A percentile compares a stretch with the other conserved stretches of the same genome.
phyloP scores from a whole-genome alignment of 1,139 yeast species.

The Nakaseomyces sp. region DNA sequence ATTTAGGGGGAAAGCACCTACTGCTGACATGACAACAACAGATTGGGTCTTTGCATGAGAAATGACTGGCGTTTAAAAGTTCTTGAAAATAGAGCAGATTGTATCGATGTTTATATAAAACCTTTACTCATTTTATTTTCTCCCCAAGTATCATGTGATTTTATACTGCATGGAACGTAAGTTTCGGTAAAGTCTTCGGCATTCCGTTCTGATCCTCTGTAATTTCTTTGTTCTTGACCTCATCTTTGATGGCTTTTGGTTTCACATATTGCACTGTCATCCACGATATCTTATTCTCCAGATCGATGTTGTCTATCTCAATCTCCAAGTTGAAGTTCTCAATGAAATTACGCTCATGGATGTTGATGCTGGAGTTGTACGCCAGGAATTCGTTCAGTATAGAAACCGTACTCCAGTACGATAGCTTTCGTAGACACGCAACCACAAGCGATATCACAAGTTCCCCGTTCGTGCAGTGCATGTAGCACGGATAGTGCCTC shows the following conservation, averaged over 20 bases:
- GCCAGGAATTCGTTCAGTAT: constrained; percentile 78
- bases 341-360: constrained; percentile 75
- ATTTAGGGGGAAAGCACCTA: too few species aligned
- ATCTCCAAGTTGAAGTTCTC: constrained; percentile 68
- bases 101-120: too few species aligned
- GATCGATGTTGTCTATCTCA: constrained; percentile 32
- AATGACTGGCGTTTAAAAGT: too few species aligned
- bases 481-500: constrained; percentile 59
- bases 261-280: constrained; percentile 18
- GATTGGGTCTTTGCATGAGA: too few species aligned
- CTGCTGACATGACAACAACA: too few species aligned
- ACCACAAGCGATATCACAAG: constrained; percentile 75
- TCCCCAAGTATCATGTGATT: too few species aligned
- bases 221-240: constrained; percentile 4
- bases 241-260: constrained; percentile 4
- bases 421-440: constrained; percentile 76
- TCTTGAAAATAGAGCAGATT: too few species aligned
- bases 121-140: too few species aligned
- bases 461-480: constrained; percentile 87
- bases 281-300: constrained; percentile 29
- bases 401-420: constrained; percentile 85
- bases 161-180: constrained; percentile 23
- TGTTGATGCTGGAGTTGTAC: constrained; percentile 69
- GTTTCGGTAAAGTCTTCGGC: constrained; percentile 20
- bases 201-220: constrained; percentile 13